Percentiles rank a stretch among this genome's conserved stretches.
Evolutionary conservation across 306 rosid species (phyloP).

Genomic region (Mucuna pruriens): DNA sequence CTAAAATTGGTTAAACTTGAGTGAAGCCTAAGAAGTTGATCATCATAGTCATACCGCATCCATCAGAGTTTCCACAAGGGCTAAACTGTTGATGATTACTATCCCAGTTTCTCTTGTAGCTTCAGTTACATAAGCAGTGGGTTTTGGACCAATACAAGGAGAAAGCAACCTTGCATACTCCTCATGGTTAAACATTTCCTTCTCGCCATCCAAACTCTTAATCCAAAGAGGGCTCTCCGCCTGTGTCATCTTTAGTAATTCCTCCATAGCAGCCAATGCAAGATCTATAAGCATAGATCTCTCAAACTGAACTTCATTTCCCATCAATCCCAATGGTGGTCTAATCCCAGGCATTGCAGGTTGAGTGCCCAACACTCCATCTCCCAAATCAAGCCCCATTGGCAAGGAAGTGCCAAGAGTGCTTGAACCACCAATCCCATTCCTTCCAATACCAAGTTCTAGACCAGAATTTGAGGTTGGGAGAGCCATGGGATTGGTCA

Average conservation of each 20-base stretch:
- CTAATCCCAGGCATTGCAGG: conserved; percentile 51
- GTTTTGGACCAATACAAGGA: conserved; percentile 66
- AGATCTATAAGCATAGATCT: conserved; percentile 68
- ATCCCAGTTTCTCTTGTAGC: conserved; percentile 73
- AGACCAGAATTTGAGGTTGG: conserved; percentile 57
- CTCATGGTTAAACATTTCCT: conserved; percentile 66
- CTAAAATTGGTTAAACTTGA: background rate
- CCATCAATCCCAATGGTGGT: conserved; percentile 54
- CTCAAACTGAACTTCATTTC: conserved; percentile 58
- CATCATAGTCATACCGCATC: conserved; percentile 68
- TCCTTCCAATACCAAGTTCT: conserved; percentile 85
- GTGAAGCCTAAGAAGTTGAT: background rate
- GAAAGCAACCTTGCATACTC: conserved; percentile 67
- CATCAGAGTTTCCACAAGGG: conserved; percentile 85
- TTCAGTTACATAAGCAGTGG: conserved; percentile 62
- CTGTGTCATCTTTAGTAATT: conserved; percentile 77
- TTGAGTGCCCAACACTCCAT: conserved; percentile 48
- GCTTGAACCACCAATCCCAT: conserved; percentile 58
- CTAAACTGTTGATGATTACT: conserved; percentile 69
- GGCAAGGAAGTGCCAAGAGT: conserved; percentile 41
- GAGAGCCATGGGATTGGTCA: conserved; percentile 58
- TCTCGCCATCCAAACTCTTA: conserved; percentile 63
- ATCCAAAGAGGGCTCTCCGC: conserved; percentile 77
- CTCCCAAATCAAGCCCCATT: conserved; percentile 80
- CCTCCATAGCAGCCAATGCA: conserved; percentile 89